These are phyloP conservation scores for Syncephalastrum contaminatum DNA, from an alignment of 371 early-diverging fungal species.

Conservation along the genomic window DNA sequence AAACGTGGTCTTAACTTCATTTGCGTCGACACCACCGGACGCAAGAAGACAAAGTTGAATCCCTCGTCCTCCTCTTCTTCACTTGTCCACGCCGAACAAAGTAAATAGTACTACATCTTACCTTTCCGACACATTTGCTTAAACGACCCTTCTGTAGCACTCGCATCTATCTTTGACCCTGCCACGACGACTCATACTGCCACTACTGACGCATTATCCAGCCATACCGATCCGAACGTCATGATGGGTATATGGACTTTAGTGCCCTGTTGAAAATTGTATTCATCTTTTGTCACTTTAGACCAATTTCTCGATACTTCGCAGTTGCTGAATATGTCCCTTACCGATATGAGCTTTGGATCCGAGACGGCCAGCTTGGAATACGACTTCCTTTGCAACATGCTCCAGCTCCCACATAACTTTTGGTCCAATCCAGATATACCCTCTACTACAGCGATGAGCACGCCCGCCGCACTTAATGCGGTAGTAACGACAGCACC, in stretches of 20 bases:
- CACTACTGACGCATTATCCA: not conserved
- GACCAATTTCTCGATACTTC: slow-evolving; percentile 5
- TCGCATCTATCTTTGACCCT: too few species aligned
- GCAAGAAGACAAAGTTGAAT: slow-evolving; percentile 80
- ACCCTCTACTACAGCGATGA: slow-evolving; percentile 2
- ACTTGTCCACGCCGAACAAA: not conserved
- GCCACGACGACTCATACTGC: too few species aligned
- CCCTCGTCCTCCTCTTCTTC: not conserved
- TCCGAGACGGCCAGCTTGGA: slow-evolving; percentile 45
- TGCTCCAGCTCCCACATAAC: slow-evolving; percentile 31
- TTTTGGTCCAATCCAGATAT: slow-evolving; percentile 12
- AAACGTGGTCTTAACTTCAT: slow-evolving; percentile 72
- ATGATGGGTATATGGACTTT: not conserved
- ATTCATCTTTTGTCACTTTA: slow-evolving; percentile 7
- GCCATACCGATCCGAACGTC: not conserved
- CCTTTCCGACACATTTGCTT: not conserved
- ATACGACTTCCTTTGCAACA: slow-evolving; percentile 43
- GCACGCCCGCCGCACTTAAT: slow-evolving; percentile 2
- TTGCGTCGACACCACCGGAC: slow-evolving; percentile 69
- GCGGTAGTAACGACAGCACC: slow-evolving; percentile 12
- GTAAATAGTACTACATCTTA: too few species aligned
- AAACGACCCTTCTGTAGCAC: too few species aligned
- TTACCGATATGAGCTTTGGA: slow-evolving; percentile 42
- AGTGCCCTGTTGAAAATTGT: not conserved
- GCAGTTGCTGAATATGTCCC: slow-evolving; percentile 29